phyloP scores from a whole-genome alignment of 805 yeast genomes.

The Yarrowia keelungensis region DNA sequence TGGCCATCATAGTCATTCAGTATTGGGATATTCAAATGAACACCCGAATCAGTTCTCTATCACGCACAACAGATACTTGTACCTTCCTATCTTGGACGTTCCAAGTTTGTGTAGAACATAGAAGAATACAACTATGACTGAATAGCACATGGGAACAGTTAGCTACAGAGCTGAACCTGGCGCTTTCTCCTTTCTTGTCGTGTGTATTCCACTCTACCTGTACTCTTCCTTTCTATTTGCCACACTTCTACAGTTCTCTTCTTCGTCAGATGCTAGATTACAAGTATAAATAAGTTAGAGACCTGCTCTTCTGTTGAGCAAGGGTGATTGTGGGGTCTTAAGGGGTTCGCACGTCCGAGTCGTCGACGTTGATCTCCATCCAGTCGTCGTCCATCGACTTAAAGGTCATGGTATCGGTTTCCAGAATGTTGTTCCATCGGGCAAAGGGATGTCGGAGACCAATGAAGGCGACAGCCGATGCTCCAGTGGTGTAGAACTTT shows the following conservation, averaged over 20 bases:
- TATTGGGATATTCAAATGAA: too few species aligned
- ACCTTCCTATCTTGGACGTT: too few species aligned
- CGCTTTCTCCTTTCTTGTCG: too few species aligned
- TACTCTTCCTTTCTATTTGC: not conserved
- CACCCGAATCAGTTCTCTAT: too few species aligned
- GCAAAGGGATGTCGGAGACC: constrained; percentile 38
- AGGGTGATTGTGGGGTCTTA: not conserved
- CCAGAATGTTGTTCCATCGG: constrained; percentile 34
- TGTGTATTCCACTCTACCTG: too few species aligned
- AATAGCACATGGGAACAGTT: too few species aligned
- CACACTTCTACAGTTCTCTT: not conserved
- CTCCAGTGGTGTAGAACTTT: constrained; percentile 34
- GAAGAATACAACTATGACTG: too few species aligned
- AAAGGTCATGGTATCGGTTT: constrained; percentile 40
- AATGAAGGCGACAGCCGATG: constrained; percentile 36
- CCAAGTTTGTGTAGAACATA: too few species aligned
- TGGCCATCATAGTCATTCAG: too few species aligned
- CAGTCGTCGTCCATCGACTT: constrained; percentile 45
- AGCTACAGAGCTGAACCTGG: too few species aligned
- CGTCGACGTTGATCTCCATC: constrained; percentile 41
- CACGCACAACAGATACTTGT: too few species aligned
- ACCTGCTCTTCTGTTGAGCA: constrained; percentile 11
- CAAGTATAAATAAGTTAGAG: constrained; percentile 34
- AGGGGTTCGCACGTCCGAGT: constrained; percentile 27
- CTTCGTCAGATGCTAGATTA: constrained; percentile 10